These are phyloP conservation scores for Colletotrichum gigasporum DNA, from an alignment of 2,329 filamentous ascomycete genomes.

Conservation along the genomic window DNA sequence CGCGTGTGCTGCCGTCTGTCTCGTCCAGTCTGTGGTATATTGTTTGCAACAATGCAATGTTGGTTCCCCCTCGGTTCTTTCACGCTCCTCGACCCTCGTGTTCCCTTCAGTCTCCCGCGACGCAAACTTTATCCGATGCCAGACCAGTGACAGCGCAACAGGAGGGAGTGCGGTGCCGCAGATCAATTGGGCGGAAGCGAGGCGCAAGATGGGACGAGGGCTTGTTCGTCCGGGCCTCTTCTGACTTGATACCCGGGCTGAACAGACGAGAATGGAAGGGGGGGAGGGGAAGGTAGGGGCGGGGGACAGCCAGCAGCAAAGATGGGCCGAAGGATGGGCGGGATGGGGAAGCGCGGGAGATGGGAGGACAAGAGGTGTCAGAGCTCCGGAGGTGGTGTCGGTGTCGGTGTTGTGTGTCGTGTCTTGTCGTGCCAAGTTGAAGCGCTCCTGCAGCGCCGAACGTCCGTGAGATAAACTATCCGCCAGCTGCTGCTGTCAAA, in stretches of 20 bases:
- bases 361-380: constrained; percentile 27
- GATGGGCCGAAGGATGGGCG: constrained; percentile 16
- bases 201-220: constrained; percentile 21
- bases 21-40: constrained; percentile 20
- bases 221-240: constrained; percentile 26
- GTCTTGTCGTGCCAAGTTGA: constrained; percentile 14
- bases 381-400: constrained; percentile 6
- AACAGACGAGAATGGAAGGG: neutral
- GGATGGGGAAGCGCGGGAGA: constrained; percentile 25
- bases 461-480: constrained; percentile 13
- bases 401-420: neutral
- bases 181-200: constrained; percentile 14
- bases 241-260: constrained; percentile 21
- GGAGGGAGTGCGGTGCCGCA: neutral
- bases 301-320: neutral
- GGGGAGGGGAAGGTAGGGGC: neutral
- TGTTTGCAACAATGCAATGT: constrained; percentile 12
- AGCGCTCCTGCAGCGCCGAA: constrained; percentile 10
- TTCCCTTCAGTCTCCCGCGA: neutral
- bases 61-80: neutral
- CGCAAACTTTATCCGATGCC: constrained; percentile 24
- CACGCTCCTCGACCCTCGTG: neutral
- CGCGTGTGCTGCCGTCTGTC: constrained; percentile 20
- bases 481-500: neutral
- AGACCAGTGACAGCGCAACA: constrained; percentile 9